These are phyloP conservation scores for Fraxinus ornus DNA, from an alignment of 305 asterid genomes.

Conservation along the genomic window DNA sequence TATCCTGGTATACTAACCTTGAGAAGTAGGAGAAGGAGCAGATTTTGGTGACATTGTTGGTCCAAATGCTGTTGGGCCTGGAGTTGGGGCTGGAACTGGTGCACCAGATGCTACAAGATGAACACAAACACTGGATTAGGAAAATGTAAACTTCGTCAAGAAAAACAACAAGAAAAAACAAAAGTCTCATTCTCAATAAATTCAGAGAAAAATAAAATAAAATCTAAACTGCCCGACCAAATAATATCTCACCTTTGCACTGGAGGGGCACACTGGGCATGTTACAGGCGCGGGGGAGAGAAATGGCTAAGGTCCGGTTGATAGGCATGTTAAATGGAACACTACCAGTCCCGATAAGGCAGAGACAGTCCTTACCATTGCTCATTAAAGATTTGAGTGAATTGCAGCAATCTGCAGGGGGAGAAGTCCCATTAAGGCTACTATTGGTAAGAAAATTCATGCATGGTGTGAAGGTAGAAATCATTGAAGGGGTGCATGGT, in stretches of 20 bases:
- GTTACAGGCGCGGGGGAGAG: slow-evolving; percentile 78
- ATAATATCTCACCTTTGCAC: slow-evolving; percentile 54
- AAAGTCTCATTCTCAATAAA: not conserved
- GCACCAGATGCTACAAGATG: slow-evolving; percentile 44
- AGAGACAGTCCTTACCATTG: slow-evolving; percentile 65
- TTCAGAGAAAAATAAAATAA: not conserved
- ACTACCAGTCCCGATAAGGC: slow-evolving; percentile 61
- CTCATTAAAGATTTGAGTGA: slow-evolving; percentile 57
- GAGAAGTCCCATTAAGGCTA: slow-evolving; percentile 45
- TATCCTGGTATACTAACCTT: slow-evolving; percentile 24
- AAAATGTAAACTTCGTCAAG: not conserved
- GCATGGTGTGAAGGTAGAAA: slow-evolving; percentile 58
- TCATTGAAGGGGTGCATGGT: slow-evolving; percentile 61
- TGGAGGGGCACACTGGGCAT: slow-evolving; percentile 65
- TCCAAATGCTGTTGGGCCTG: slow-evolving; percentile 34
- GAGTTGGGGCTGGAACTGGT: slow-evolving; percentile 50
- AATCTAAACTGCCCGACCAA: not conserved
- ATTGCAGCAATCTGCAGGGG: slow-evolving; percentile 59
- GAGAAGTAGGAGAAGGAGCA: slow-evolving; percentile 43
- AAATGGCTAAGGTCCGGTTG: slow-evolving; percentile 52
- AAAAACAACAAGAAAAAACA: not conserved
- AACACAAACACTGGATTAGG: slow-evolving; percentile 4
- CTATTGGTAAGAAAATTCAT: slow-evolving; percentile 38
- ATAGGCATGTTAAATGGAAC: slow-evolving; percentile 59
- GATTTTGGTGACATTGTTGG: slow-evolving; percentile 47